phyloP scores from a whole-genome alignment of 371 early-diverging fungal genomes.

The Mortierella sp. region DNA sequence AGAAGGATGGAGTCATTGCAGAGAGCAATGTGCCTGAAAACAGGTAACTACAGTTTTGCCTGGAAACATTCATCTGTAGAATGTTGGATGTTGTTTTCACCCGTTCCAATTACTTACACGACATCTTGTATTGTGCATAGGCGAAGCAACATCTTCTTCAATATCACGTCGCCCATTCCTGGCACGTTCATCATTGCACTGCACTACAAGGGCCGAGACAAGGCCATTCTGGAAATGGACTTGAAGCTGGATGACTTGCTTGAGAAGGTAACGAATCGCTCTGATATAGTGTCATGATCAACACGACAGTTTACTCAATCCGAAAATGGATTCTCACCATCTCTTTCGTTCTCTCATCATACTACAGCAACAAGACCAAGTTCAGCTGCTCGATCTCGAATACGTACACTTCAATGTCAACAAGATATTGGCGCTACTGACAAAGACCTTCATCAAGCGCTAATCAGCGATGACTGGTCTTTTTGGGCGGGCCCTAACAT shows the following conservation, averaged over 20 bases:
- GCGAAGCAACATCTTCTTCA: slow-evolving; percentile 89
- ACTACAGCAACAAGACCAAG: slow-evolving; percentile 90
- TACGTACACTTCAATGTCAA: slow-evolving; percentile 86
- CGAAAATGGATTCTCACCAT: background rate
- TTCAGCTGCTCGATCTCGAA: slow-evolving; percentile 88
- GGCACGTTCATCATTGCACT: slow-evolving; percentile 92
- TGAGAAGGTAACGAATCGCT: slow-evolving; percentile 75
- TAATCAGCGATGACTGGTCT: slow-evolving; percentile 13
- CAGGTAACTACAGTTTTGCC: slow-evolving; percentile 54
- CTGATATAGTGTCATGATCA: no score
- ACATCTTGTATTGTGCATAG: slow-evolving; percentile 47
- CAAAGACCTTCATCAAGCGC: slow-evolving; percentile 67
- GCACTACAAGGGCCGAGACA: slow-evolving; percentile 91
- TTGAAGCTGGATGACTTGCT: slow-evolving; percentile 93
- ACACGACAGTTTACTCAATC: no score
- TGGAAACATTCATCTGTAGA: no score
- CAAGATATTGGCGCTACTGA: slow-evolving; percentile 63
- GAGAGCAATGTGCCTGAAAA: slow-evolving; percentile 93
- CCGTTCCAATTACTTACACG: background rate
- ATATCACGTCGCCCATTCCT: slow-evolving; percentile 85
- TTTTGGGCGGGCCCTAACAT: background rate
- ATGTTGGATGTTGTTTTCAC: background rate
- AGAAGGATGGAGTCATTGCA: slow-evolving; percentile 92
- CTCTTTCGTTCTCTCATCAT: slow-evolving; percentile 24
- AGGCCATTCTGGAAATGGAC: slow-evolving; percentile 96